A percentile compares a stretch with the other conserved stretches of the same genome.
Evolutionary conservation across 2,329 filamentous ascomycete species (phyloP).

Genomic region (Hypoxylon sp.): DNA sequence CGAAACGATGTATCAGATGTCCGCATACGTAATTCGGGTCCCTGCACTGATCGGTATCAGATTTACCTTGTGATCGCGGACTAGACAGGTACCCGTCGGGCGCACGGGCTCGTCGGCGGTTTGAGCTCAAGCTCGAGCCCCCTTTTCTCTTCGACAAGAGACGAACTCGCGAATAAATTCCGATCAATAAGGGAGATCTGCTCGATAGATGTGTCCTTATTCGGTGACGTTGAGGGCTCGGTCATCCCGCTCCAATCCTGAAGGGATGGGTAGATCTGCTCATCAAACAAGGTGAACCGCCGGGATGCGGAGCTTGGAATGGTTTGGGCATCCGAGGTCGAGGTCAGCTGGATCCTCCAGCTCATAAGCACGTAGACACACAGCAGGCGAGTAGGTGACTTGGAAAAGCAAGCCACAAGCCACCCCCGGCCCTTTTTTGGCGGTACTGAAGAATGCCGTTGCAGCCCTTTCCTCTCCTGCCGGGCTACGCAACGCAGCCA

Average conservation of each 20-base stretch:
- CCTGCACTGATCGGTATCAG: conserved; percentile 20
- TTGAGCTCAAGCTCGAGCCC: conserved; percentile 6
- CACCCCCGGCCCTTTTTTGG: background rate
- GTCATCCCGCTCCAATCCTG: conserved; percentile 12
- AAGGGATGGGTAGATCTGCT: conserved; percentile 17
- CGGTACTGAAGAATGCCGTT: conserved; percentile 2
- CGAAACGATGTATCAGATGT: too few relatives aligned
- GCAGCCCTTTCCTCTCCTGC: background rate
- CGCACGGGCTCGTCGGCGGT: conserved; percentile 1
- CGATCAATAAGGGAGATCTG: too few relatives aligned
- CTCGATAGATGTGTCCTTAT: too few relatives aligned
- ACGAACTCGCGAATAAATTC: too few relatives aligned
- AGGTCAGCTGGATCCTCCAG: background rate
- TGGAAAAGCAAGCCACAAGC: too few relatives aligned
- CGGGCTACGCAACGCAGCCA: too few relatives aligned
- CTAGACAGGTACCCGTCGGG: conserved; percentile 4
- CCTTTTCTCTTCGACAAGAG: too few relatives aligned
- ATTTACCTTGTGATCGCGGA: conserved; percentile 22
- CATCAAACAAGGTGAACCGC: conserved; percentile 22
- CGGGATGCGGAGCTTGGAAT: background rate
- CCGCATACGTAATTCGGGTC: conserved; percentile 9
- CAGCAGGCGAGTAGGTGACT: too few relatives aligned
- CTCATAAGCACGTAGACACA: background rate
- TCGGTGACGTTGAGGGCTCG: conserved; percentile 23
- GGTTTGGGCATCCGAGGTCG: background rate